Conservation (phyloP, 208 protist genomes). For the Naegleria gruberi region DNA sequence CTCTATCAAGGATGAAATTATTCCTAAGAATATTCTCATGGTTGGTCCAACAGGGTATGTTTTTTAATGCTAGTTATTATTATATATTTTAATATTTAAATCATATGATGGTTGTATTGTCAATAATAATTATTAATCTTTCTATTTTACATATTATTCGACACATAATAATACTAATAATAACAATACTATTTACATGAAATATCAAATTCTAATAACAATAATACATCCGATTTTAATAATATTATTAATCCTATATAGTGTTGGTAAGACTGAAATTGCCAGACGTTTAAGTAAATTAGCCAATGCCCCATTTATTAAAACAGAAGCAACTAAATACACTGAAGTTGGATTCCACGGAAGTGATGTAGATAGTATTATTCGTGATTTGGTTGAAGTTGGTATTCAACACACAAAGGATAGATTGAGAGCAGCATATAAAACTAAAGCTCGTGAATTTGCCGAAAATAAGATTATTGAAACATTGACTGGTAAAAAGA, state of each 20-base stretch:
- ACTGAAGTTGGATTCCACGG: constrained; percentile 93
- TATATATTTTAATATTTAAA: too few relatives aligned
- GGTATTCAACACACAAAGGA: constrained; percentile 79
- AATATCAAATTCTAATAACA: too few relatives aligned
- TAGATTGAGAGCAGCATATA: constrained; percentile 58
- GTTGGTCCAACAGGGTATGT: constrained; percentile 71
- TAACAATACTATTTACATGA: too few relatives aligned
- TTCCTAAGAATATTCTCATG: constrained; percentile 88
- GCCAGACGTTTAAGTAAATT: constrained; percentile 90
- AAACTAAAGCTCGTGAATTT: constrained; percentile 65
- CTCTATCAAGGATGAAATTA: constrained; percentile 79
- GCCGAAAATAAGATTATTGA: constrained; percentile 76
- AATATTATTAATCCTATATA: not conserved
- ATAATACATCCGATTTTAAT: not conserved
- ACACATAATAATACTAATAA: not conserved
- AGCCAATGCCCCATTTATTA: constrained; percentile 91
- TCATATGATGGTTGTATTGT: too few relatives aligned
- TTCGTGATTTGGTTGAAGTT: constrained; percentile 88
- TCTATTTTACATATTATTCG: too few relatives aligned
- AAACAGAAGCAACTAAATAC: constrained; percentile 97
- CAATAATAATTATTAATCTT: too few relatives aligned
- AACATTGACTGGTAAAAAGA: constrained; percentile 55
- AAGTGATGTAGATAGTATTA: constrained; percentile 91
- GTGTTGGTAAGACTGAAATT: constrained; percentile 89
- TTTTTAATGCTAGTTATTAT: not conserved